Evolutionary conservation across 495 filamentous ascomycete genomes (phyloP).

Genomic region (Pseudomonodictys pantanalensis): DNA sequence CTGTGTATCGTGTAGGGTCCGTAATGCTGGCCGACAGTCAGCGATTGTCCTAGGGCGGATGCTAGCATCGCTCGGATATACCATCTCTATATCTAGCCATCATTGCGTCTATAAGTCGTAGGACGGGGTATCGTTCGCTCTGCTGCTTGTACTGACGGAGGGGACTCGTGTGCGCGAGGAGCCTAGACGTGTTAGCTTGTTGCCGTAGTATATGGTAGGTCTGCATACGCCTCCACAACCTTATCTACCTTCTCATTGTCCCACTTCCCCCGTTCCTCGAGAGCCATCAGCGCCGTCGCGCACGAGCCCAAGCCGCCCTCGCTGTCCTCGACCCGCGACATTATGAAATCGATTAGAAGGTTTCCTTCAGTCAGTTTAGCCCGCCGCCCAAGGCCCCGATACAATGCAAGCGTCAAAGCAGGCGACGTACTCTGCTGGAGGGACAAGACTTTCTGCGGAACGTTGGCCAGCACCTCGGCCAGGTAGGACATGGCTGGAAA

Average conservation of each 20-base stretch:
- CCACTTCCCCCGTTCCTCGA: slow-evolving; percentile 44
- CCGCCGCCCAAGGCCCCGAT: background rate
- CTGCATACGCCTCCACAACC: slow-evolving; percentile 35
- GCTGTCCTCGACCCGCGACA: slow-evolving; percentile 42
- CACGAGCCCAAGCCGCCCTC: slow-evolving; percentile 41
- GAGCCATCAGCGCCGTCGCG: slow-evolving; percentile 37
- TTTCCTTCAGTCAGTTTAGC: slow-evolving; percentile 27
- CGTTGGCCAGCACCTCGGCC: slow-evolving; percentile 58
- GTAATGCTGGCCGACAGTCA: slow-evolving; percentile 31
- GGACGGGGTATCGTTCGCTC: slow-evolving; percentile 63
- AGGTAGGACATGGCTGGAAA: slow-evolving; percentile 61
- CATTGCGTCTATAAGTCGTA: slow-evolving; percentile 62
- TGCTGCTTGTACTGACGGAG: slow-evolving; percentile 50
- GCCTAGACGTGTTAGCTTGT: slow-evolving; percentile 16
- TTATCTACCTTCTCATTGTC: slow-evolving; percentile 37
- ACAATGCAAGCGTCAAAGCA: background rate
- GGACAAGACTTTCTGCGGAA: slow-evolving; percentile 60
- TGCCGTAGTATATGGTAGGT: background rate
- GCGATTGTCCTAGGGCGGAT: background rate
- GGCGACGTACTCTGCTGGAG: slow-evolving; percentile 55
- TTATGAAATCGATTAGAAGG: slow-evolving; percentile 43
- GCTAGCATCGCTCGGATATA: slow-evolving; percentile 33
- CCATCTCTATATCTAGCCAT: slow-evolving; percentile 62
- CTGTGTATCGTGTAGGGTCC: slow-evolving; percentile 33
- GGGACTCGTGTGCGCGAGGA: slow-evolving; percentile 40